Conservation (phyloP, 2,329 filamentous ascomycete species). For the Cytospora piceicola region DNA sequence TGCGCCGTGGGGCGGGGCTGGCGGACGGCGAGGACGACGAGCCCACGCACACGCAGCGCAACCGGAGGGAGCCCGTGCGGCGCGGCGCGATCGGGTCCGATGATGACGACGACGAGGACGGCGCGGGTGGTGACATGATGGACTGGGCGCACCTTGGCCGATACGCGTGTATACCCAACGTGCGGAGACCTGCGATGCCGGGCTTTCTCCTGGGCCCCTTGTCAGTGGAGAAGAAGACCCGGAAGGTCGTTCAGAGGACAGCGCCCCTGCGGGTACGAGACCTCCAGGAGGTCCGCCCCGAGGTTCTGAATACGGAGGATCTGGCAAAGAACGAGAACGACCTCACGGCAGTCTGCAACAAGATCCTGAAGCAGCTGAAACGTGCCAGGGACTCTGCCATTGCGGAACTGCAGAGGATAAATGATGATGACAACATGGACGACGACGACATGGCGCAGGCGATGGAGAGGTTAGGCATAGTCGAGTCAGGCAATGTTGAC, state of each 20-base stretch:
- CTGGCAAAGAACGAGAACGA: slow-evolving; percentile 78
- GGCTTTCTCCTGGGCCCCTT: slow-evolving; percentile 88
- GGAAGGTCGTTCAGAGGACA: slow-evolving; percentile 71
- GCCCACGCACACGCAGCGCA: slow-evolving; percentile 54
- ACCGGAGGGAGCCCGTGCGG: slow-evolving; percentile 41
- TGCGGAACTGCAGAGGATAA: slow-evolving; percentile 46
- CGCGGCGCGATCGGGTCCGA: slow-evolving; percentile 42
- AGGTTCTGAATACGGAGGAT: slow-evolving; percentile 76
- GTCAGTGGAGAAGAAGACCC: slow-evolving; percentile 82
- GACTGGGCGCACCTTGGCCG: slow-evolving; percentile 87
- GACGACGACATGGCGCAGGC: slow-evolving; percentile 53
- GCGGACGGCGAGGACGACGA: slow-evolving; percentile 55
- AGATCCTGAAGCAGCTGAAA: slow-evolving; percentile 68
- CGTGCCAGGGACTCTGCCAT: slow-evolving; percentile 53
- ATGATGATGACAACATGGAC: slow-evolving; percentile 51
- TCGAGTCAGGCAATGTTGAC: slow-evolving; percentile 71
- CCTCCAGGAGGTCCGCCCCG: slow-evolving; percentile 72
- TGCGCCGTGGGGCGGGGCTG: slow-evolving; percentile 69
- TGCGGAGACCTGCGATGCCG: slow-evolving; percentile 74
- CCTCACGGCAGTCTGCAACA: slow-evolving; percentile 75
- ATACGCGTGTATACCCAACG: slow-evolving; percentile 73
- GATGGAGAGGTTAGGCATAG: slow-evolving; percentile 68
- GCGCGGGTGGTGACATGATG: slow-evolving; percentile 74
- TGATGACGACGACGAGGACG: slow-evolving; percentile 65
- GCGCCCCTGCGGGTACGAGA: slow-evolving; percentile 71